Base-by-base conservation (phyloP, 805 yeast genomes). In the Teunomyces panamensis region DNA sequence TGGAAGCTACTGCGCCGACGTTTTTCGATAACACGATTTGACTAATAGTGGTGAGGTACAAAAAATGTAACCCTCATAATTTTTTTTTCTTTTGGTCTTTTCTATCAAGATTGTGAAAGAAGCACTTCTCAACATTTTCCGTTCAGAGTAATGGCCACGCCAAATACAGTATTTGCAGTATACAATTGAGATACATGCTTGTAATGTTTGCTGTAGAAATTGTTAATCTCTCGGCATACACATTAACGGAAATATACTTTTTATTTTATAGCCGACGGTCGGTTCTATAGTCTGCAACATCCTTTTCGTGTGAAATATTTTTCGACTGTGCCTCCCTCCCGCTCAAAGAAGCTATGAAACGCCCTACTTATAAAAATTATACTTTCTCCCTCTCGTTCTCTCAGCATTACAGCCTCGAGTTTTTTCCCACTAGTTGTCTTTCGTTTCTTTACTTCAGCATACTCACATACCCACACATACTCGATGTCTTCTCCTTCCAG, bases 291-390 rank as follows among this genome's bases (percentile, higher is more conserved):
- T 13, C 11, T 26, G n/a, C 9, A 26, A 11, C 30, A 24, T 26
- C 27, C 3, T 24, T 26, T 37, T 24, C 14, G 14, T 37, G 41
- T 9, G 41, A 37, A 37, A n/a, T 24, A 37, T 37, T 37, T 37
- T 37, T 37, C 41, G 41, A 37, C 41, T 37, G 39, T 36, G 41
- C 41, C 41, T 37, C 41, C 41, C 10, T 26, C 30, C 27, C 16
- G 5, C n/a, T 11, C 5, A 26, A 24, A 24, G 29, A 37, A 11
- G 16, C 9, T 26, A 17, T 32, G 34, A 10, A 32, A n/a, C 34
- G 34, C 17, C 8, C 10, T 16, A 5, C 6, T 13, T 32, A 32
- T 32, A 32, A 32, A 32, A 32, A 16, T 32, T 32, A 9, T 17
- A 32, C 9, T 32, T 32, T 32, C 34, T 16, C 34, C 13, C 17